A percentile compares a stretch with the other conserved stretches of the same genome.
phyloP scores from a whole-genome alignment of 345 rosid species.

The Acer campestre region DNA sequence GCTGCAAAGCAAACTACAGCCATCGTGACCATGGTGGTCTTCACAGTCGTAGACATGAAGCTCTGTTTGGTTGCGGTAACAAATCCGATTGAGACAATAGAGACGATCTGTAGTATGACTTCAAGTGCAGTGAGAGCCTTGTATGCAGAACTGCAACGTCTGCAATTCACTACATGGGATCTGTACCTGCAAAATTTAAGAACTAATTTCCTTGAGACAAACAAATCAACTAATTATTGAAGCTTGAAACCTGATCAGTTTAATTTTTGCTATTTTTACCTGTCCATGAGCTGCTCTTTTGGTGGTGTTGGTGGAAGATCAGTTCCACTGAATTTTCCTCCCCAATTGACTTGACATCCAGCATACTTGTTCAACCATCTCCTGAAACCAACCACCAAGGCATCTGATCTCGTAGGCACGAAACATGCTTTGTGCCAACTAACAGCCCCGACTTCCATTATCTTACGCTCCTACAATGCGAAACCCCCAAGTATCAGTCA shows the following conservation, averaged over 20 bases:
- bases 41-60: slow-evolving; percentile 33
- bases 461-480: slow-evolving; percentile 56
- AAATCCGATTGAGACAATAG: slow-evolving; percentile 51
- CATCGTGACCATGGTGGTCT: no score
- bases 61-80: slow-evolving; percentile 51
- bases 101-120: slow-evolving; percentile 53
- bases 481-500: not conserved
- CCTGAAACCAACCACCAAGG: slow-evolving; percentile 67
- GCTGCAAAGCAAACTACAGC: no score
- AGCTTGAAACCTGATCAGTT: not conserved
- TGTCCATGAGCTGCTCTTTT: no score
- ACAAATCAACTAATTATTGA: not conserved
- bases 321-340: slow-evolving; percentile 58
- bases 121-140: slow-evolving; percentile 61
- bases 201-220: not conserved
- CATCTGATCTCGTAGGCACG: slow-evolving; percentile 73
- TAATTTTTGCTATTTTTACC: slow-evolving; percentile 21
- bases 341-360: slow-evolving; percentile 65
- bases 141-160: slow-evolving; percentile 65
- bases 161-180: slow-evolving; percentile 81
- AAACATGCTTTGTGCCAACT: slow-evolving; percentile 86
- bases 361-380: slow-evolving; percentile 71
- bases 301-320: slow-evolving; percentile 42
- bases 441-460: slow-evolving; percentile 54
- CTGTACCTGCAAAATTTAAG: slow-evolving; percentile 51